Evolutionary conservation across 177 flowering plant species (phyloP), one percentile per base, ranked within the genome.

Genomic region (Vitis hybrid): DNA sequence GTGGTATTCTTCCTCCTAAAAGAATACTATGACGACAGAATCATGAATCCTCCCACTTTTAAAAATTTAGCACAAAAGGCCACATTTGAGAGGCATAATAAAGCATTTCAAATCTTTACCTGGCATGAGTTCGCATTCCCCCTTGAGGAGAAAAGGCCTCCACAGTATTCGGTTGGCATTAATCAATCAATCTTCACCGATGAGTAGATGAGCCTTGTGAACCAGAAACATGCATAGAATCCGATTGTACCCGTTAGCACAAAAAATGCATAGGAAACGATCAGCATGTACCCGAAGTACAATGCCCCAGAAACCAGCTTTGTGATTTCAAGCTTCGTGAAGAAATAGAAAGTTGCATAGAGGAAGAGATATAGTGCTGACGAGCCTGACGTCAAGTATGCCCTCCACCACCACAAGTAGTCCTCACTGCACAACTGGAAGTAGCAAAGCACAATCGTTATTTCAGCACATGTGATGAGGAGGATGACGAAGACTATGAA

Each of bases 311-410:
- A 87, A 3, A 87, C 85, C 13, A 83, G 81, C 78, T 87, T 87
- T 7, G 90, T 87, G 78, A 87, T 87, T 61, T 85, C 88, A n/a
- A 87, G 90, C 80, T 87, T 85, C 3, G 87, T 82, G 78, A 87
- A 85, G 86, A 87, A 83, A 77, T 85, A 85, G 75, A 85, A 85
- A 1, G 86, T 69, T 0, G 88, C 86, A 50, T 85, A 85, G 48
- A 86, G 85, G 83, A 86, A 86, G 68, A 86, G 88, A 65, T 87
- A 87, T 4, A 87, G 76, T 0, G 90, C 90, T 0, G 90, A 87
- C 10, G 90, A 85, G 50, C 90, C 90, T 7, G 88, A 83, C 0
- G 88, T 85, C 19, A 85, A 76, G 72, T 83, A 85, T 0, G 89
- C 83, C 62, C 89, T 79, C 89, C 89, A 85, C 89, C 89, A 85